These are phyloP conservation scores for Massariosphaeria phaeospora DNA, from an alignment of 495 filamentous ascomycete genomes.

Conservation along the genomic window DNA sequence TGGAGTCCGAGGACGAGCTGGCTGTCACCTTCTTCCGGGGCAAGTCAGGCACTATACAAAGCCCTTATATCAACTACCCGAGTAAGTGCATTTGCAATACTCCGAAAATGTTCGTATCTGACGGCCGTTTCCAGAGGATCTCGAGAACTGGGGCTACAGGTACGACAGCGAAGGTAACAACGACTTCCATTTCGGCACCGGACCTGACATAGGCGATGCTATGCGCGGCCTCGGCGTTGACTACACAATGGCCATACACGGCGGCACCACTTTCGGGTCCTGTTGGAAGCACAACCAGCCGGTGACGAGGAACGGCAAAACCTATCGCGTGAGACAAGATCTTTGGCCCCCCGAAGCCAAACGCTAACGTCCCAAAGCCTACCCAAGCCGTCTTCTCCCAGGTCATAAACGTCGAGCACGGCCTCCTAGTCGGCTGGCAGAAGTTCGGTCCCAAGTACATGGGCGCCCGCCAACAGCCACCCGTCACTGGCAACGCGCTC, in stretches of 20 bases:
- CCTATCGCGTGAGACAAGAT: neutral
- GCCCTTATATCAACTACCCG: neutral
- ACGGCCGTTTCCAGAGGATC: neutral
- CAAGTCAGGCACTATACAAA: neutral
- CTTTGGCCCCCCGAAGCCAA: neutral
- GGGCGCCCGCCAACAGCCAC: neutral
- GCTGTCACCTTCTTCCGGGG: neutral
- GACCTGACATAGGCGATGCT: neutral
- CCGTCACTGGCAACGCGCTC: neutral
- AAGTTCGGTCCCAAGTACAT: neutral
- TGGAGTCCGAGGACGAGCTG: neutral
- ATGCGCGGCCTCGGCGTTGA: neutral
- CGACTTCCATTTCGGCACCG: neutral
- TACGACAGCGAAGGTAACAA: neutral
- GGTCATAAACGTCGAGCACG: neutral
- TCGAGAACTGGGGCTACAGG: constrained; percentile 4
- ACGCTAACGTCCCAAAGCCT: neutral
- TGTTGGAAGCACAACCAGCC: neutral
- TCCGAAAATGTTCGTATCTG: neutral
- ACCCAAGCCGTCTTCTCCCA: neutral
- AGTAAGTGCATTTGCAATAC: neutral
- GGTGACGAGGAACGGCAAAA: neutral
- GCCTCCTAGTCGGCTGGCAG: neutral
- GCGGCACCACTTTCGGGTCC: neutral
- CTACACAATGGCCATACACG: neutral